A percentile compares a stretch with the other conserved stretches of the same genome.
Evolutionary conservation across 208 protist genomes (phyloP).

Genomic region (Trypanosoma brucei): DNA sequence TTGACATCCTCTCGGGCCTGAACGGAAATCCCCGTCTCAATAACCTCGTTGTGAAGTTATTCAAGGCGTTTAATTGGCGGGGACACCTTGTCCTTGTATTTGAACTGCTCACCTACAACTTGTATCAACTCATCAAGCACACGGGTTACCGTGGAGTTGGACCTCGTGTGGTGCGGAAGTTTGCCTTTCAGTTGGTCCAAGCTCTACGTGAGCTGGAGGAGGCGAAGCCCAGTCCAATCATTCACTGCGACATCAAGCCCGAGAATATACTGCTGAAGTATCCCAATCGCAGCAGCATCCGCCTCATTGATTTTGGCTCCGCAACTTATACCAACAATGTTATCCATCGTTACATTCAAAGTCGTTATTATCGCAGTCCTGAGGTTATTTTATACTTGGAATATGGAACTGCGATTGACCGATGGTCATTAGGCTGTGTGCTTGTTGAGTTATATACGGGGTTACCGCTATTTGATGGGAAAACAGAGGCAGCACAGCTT

Average conservation of each 20-base stretch:
- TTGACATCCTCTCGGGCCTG: conserved; percentile 77
- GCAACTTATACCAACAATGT: conserved; percentile 91
- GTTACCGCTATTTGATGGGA: conserved; percentile 93
- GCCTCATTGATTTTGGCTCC: conserved; percentile 98
- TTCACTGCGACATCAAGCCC: conserved; percentile 98
- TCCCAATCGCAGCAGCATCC: conserved; percentile 89
- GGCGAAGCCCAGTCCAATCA: conserved; percentile 87
- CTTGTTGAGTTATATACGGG: conserved; percentile 98
- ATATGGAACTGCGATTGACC: conserved; percentile 95
- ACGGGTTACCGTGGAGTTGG: conserved; percentile 86
- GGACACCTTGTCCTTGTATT: conserved; percentile 97
- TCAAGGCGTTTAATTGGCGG: conserved; percentile 88
- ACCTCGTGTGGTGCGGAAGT: conserved; percentile 88
- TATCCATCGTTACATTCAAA: conserved; percentile 97
- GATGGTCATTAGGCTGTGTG: conserved; percentile 98
- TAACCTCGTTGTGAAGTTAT: conserved; percentile 75
- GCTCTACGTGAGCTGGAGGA: conserved; percentile 86
- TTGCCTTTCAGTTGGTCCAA: conserved; percentile 92
- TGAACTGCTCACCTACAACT: conserved; percentile 95
- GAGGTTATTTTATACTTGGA: conserved; percentile 96
- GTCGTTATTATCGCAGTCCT: conserved; percentile 96
- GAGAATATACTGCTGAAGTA: conserved; percentile 92
- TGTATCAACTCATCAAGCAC: conserved; percentile 95
- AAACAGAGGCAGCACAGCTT: conserved; percentile 94
- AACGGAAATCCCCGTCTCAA: conserved; percentile 58